phyloP scores from a whole-genome alignment of 2,329 filamentous ascomycete species.

The Pochonia chlamydosporia region DNA sequence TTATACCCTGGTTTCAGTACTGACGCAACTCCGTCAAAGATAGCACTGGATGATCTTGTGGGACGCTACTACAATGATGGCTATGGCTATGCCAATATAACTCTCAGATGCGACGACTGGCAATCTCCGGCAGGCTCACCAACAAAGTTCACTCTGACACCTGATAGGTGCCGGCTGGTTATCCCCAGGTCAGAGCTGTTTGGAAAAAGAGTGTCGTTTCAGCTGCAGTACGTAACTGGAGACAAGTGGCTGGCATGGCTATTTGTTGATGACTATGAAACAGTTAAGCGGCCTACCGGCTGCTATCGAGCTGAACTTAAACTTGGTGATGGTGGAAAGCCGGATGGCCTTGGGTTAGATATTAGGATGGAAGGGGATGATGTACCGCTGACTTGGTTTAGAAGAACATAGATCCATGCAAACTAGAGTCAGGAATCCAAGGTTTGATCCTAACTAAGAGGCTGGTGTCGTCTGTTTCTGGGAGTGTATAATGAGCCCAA shows the following conservation, averaged over 20 bases:
- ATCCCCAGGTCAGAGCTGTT: constrained; percentile 12
- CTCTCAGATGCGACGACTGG: constrained; percentile 12
- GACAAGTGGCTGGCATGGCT: constrained; percentile 16
- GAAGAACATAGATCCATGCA: constrained; percentile 6
- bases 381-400: constrained; percentile 13
- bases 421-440: no score
- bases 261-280: constrained; percentile 14
- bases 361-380: constrained; percentile 12
- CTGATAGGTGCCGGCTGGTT: constrained; percentile 13
- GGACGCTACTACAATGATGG: constrained; percentile 31
- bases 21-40: constrained; percentile 23
- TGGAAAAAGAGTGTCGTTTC: constrained; percentile 12
- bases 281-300: constrained; percentile 8
- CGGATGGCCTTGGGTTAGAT: constrained; percentile 8
- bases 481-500: no score
- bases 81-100: constrained; percentile 15
- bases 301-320: constrained; percentile 12
- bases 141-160: constrained; percentile 4
- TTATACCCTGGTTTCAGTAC: constrained; percentile 11
- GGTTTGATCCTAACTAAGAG: no score
- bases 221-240: constrained; percentile 15
- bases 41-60: constrained; percentile 35
- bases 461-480: no score
- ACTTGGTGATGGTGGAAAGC: constrained; percentile 2
- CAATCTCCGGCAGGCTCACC: constrained; percentile 9